Evolutionary conservation across 225 moss, liverwort and hornwort genomes (phyloP).

Genomic region (Sphagnum contortum): DNA sequence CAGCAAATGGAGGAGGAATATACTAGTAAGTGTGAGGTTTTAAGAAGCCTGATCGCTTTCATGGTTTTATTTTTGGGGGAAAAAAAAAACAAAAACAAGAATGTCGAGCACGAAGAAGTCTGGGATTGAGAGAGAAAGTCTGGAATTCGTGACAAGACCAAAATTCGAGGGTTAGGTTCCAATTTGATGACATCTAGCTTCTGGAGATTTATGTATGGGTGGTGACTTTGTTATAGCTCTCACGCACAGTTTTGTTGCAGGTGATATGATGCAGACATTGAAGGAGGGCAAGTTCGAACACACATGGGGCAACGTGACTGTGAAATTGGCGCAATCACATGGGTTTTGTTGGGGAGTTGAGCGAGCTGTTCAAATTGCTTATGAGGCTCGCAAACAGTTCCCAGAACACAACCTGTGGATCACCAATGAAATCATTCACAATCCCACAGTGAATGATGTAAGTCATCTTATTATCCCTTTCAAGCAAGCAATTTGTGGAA

Average conservation of each 20-base stretch:
- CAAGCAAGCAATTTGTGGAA: not conserved
- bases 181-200: too few species aligned
- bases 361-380: conserved; percentile 91
- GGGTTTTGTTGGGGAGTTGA: conserved; percentile 99
- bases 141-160: not conserved
- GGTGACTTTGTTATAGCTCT: not conserved
- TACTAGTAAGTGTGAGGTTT: conserved; percentile 30
- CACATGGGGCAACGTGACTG: conserved; percentile 74
- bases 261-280: conserved; percentile 66
- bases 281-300: conserved; percentile 66
- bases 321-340: conserved; percentile 77
- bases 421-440: conserved; percentile 98
- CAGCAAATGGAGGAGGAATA: conserved; percentile 69
- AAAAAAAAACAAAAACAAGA: too few species aligned
- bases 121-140: not conserved
- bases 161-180: too few species aligned
- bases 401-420: conserved; percentile 81
- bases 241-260: conserved; percentile 14
- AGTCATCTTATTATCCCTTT: not conserved
- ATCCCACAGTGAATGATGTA: conserved; percentile 85
- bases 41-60: not conserved
- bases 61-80: not conserved
- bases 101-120: not conserved
- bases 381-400: conserved; percentile 90
- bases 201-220: too few species aligned